Percentiles rank a stretch among this genome's conserved stretches.
Evolutionary conservation across 257 asterid species (phyloP).

Genomic region (Primulina huaijiensis): DNA sequence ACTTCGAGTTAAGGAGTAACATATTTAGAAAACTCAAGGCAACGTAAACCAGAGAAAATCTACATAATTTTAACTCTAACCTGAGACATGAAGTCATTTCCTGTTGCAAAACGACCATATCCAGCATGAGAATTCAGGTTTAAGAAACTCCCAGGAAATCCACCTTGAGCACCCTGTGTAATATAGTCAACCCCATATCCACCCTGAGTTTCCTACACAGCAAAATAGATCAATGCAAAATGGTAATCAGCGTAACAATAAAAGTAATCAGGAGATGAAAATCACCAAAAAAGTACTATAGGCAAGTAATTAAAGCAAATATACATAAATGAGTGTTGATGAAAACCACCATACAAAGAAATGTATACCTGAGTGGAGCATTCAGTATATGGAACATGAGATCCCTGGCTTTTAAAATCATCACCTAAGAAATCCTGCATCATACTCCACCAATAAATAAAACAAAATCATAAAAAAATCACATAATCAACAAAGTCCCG

Average conservation of each 20-base stretch:
- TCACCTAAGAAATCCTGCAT: conserved; percentile 88
- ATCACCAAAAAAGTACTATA: not conserved
- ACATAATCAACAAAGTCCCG: not conserved
- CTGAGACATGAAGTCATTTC: conserved; percentile 99
- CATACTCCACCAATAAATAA: conserved; percentile 20
- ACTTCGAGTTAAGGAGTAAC: not conserved
- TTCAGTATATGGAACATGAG: conserved; percentile 87
- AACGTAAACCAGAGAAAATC: not conserved
- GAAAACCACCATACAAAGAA: conserved; percentile 12
- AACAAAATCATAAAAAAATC: conserved; percentile 1
- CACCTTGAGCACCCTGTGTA: conserved; percentile 86
- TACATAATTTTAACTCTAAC: conserved; percentile 36
- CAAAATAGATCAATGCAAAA: conserved; percentile 23
- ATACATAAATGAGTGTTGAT: conserved; percentile 7
- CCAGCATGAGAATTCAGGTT: conserved; percentile 94
- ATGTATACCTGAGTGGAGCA: conserved; percentile 78
- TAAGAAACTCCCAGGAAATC: conserved; percentile 74
- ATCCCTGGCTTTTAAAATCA: conserved; percentile 97
- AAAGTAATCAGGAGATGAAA: not conserved
- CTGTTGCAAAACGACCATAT: conserved; percentile 76
- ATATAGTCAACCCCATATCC: conserved; percentile 82
- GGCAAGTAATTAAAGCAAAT: conserved; percentile 13
- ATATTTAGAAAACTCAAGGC: not conserved
- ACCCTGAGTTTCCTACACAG: conserved; percentile 77
- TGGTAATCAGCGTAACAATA: conserved; percentile 13